Base-by-base conservation (phyloP, 768 basidiomycete genomes). In the Lactarius deliciosus region DNA sequence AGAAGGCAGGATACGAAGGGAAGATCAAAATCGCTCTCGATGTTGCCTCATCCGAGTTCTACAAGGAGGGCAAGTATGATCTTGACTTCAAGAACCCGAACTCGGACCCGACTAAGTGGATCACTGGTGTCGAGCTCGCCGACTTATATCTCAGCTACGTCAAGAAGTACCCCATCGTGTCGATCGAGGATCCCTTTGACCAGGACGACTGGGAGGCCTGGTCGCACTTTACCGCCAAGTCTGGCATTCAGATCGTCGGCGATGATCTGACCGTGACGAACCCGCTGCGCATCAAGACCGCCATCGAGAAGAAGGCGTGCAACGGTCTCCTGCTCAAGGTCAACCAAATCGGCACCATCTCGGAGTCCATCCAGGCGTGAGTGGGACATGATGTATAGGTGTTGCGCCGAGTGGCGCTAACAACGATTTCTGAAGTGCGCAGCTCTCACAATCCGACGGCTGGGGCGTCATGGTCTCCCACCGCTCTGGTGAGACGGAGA, bases 401-500 rank as follows among this genome's bases (percentile, higher is more conserved):
- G 28, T 15, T 43, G 47, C 22, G n/a, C 10, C 45, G 5, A 36
- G 18, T 3, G 57, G 41, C n/a, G 28, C 57, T 57, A 43, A 56
- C 34, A 36, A 15, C 60, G 5, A 43, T 40, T 47, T 50, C 36
- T 63, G 38, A 69, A 96, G 94, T 76, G 94, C 96, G 67, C 95
- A 98, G 79, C 92, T 99, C 73, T 78, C 96, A 58, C 94, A 97
- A 78, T 93, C 92, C 45, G 93, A 94, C 74, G 91, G 91, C 63
- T 99, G 97, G 97, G 96, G 95, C 77, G 92, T 98, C 80, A 99
- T 99, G 97, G 89, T 96, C 78, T 98, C 96, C 61, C 97, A 98
- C 85, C 95, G 97, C 72, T 94, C 91, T 72, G 96, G 96, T 75
- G 96, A 98, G 85, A 98, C 96, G 41, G 96, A 97, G 81, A 95